Evolutionary conservation across 192 early-diverging fungal species (phyloP), one percentile per base, ranked within the genome.

Genomic region (Backusella macrospora): DNA sequence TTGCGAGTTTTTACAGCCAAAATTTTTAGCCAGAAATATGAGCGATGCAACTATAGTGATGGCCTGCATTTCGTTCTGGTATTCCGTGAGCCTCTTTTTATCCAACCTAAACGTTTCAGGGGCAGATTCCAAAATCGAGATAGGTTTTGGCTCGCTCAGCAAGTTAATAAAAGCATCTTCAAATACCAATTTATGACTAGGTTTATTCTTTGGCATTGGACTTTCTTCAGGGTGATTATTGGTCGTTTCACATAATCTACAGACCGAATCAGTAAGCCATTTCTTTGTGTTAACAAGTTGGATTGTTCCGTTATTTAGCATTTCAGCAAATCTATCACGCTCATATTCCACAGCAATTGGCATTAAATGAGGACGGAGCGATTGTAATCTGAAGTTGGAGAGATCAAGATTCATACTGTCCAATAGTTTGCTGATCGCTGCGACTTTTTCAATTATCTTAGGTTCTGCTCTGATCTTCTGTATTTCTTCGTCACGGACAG

Each of bases 401-500:
- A 95, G 73, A 73, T 96, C 95, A 55, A 94, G 76, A 62, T 87
- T 85, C 95, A 96, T 96, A 12, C 83, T 77, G 26, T 96, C 92
- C 39, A 95, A 73, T 0, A 92, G 47, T 23, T 83, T 86, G 18
- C 94, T 73, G 21, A 90, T 84, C 0, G 62, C 66, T 29, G 73
- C 73, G n/a, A 88, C 76, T 10, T 75, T 71, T 34, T 87, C 82
- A 34, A 90, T 81, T 6, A 83, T 77, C 21, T 85, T 83, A 16
- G 71, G 84, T 1, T 79, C 43, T 12, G 52, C 46, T 0, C 43
- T 65, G 16, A 77, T 59, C 13, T 18, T 62, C 43, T 79, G 73
- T 23, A 95, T 84, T 10, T 76, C 74, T 9, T 81, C 70, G 74
- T 96, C 94, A 1, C 94, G 87, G 8, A 92, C 80, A 13, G 95